phyloP scores from a whole-genome alignment of 2,329 filamentous ascomycete species.

The Chaetoscypha palmicola region DNA sequence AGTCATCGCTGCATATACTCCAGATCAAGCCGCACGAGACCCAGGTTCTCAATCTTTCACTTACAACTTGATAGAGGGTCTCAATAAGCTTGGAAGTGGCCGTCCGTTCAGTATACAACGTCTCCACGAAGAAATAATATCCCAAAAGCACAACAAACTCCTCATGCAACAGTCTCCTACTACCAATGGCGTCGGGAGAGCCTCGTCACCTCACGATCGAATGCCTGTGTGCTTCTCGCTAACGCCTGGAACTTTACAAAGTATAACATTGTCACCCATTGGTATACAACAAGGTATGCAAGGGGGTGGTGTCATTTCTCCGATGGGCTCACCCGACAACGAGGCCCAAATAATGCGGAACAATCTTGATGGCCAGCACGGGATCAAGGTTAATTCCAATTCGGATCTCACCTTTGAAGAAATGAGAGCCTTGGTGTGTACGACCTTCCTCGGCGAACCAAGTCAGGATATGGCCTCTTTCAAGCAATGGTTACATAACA shows the following conservation, averaged over 20 bases:
- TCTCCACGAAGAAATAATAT: slow-evolving; percentile 48
- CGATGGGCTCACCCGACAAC: slow-evolving; percentile 24
- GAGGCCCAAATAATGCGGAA: slow-evolving; percentile 18
- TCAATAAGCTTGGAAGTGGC: slow-evolving; percentile 45
- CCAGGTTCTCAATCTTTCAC: slow-evolving; percentile 50
- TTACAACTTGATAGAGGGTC: slow-evolving; percentile 46
- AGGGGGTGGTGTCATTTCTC: slow-evolving; percentile 20
- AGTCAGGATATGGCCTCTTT: slow-evolving; percentile 60
- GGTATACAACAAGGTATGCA: slow-evolving; percentile 21
- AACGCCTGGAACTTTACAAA: slow-evolving; percentile 46
- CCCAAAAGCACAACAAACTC: slow-evolving; percentile 33
- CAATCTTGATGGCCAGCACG: slow-evolving; percentile 19
- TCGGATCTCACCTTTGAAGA: slow-evolving; percentile 55
- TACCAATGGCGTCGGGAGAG: slow-evolving; percentile 39
- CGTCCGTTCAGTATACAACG: slow-evolving; percentile 50
- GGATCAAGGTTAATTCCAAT: slow-evolving; percentile 25
- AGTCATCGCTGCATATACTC: slow-evolving; percentile 51
- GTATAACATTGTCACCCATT: slow-evolving; percentile 42
- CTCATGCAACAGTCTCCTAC: slow-evolving; percentile 36
- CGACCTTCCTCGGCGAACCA: slow-evolving; percentile 58
- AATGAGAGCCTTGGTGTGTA: slow-evolving; percentile 56
- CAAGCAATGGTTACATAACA: slow-evolving; percentile 58
- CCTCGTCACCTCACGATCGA: slow-evolving; percentile 29
- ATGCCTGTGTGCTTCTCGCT: slow-evolving; percentile 49
- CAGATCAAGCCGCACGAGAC: slow-evolving; percentile 43